Percentiles rank a stretch among this genome's conserved stretches.
These are phyloP conservation scores for Geotrichum restrictum DNA, from an alignment of 1,139 yeast species.

Conservation along the genomic window DNA sequence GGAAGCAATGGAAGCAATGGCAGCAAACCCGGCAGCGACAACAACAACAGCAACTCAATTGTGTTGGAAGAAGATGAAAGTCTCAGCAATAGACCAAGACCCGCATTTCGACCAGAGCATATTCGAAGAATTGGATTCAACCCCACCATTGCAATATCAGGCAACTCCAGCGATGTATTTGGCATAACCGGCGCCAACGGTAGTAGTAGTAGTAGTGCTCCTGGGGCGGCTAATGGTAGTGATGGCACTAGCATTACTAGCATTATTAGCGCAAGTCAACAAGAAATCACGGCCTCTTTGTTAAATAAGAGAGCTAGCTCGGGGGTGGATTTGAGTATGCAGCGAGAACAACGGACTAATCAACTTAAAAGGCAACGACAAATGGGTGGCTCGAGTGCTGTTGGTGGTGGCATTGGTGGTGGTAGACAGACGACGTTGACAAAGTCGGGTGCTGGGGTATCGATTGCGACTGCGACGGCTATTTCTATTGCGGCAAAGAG, in stretches of 20 bases:
- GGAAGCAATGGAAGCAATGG: conserved; percentile 20
- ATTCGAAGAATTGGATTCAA: conserved; percentile 37
- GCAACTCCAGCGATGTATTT: background rate
- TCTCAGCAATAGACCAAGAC: background rate
- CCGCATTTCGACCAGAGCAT: conserved; percentile 32
- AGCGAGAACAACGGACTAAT: no score
- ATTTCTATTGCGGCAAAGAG: no score
- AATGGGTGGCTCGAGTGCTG: no score
- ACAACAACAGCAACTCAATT: background rate
- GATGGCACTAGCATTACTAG: no score
- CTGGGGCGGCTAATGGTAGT: no score
- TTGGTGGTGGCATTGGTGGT: no score
- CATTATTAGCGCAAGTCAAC: background rate
- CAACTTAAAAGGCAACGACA: no score
- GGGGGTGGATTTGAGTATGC: conserved; percentile 9
- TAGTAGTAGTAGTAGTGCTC: no score
- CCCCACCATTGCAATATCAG: conserved; percentile 27
- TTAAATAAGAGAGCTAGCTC: conserved; percentile 8
- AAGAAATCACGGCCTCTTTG: background rate
- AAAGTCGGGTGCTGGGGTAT: no score
- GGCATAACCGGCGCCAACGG: no score
- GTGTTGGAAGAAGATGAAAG: background rate
- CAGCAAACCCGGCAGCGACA: background rate
- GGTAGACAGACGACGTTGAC: no score
- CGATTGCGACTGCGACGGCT: no score